phyloP scores from a whole-genome alignment of 176 grass and related monocot genomes.

The Metroxylon sagu region DNA sequence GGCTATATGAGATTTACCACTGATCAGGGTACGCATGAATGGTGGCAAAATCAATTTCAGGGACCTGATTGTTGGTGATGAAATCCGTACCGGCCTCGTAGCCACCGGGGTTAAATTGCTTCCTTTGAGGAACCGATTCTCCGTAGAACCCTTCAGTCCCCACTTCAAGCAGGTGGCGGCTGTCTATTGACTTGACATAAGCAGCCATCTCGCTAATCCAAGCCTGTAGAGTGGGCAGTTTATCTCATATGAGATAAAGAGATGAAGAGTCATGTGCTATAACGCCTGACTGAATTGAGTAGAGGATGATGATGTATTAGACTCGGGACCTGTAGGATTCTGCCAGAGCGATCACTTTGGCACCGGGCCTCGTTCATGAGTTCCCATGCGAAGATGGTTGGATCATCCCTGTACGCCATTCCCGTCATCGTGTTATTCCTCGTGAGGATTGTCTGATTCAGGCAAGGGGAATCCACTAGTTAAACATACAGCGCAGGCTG shows the following conservation, averaged over 20 bases:
- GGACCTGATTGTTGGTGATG: conserved; percentile 31
- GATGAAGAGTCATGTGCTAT: background rate
- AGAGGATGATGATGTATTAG: background rate
- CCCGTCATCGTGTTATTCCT: conserved; percentile 63
- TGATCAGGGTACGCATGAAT: conserved; percentile 84
- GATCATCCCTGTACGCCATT: conserved; percentile 60
- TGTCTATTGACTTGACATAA: conserved; percentile 55
- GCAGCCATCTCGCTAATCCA: conserved; percentile 87
- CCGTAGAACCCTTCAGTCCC: conserved; percentile 90
- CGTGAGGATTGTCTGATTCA: conserved; percentile 40
- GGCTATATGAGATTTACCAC: conserved; percentile 29
- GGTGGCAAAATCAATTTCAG: conserved; percentile 66
- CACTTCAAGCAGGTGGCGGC: conserved; percentile 44
- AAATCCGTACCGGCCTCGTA: conserved; percentile 55
- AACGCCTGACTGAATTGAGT: background rate
- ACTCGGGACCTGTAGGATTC: conserved; percentile 21
- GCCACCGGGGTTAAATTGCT: conserved; percentile 43
- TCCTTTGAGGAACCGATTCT: conserved; percentile 37
- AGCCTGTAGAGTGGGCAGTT: conserved; percentile 11
- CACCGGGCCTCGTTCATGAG: conserved; percentile 87
- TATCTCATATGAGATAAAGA: background rate
- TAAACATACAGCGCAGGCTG: too few relatives aligned
- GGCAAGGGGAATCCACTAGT: background rate
- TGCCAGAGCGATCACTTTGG: conserved; percentile 40
- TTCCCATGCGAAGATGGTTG: conserved; percentile 78